Base-by-base conservation (phyloP, 2,329 filamentous ascomycete species). In the Bisporella sp. region DNA sequence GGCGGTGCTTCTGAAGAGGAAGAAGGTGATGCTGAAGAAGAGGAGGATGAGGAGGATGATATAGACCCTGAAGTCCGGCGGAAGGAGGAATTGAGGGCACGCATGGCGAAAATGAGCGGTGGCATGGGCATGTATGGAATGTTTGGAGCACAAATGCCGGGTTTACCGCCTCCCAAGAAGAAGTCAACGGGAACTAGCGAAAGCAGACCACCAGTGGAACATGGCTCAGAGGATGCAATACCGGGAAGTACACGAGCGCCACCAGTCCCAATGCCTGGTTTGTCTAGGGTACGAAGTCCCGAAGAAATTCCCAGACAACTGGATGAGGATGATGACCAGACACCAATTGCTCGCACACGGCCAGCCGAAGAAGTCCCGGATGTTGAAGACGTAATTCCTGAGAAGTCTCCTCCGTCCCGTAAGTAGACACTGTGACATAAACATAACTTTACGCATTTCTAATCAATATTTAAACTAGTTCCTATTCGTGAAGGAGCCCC, bases 71-170 rank as follows among this genome's bases (percentile, higher is more conserved):
- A 99, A 66, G 77, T 89, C 28, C 84, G 81, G 58, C 85, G 91
- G 47, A 87, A 85, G 65, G 84, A 96, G 69, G 92, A 96, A 66
- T 75, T 99, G 32, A 82, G 93, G 53, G 90, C 93, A 54, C 83
- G 93, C 60, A 99, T 99, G 89, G 93, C 93, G 43, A 96, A 96
- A 71, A 93, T 99, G 86, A 95, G 92, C 59, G 92, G 92, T 49
- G 92, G 92, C 28, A 96, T 96, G 89, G 89, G 89, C 44, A 95
- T 97, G 85, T 83, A 89, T 65, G 89, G 89, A 61, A 93, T 97
- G 83, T 95, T 95, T 67, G 89, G 88, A 13, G 78, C 79, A 21
- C 78, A 83, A 12, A 77, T 85, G 70, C 72, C 77, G 52, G 70
- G 69, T 4, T 68, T 70, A 31, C 60, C 72, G 6, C 70, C 73